Evolutionary conservation across 2,329 filamentous ascomycete species (phyloP).

Genomic region (Zymoseptoria crescenta): DNA sequence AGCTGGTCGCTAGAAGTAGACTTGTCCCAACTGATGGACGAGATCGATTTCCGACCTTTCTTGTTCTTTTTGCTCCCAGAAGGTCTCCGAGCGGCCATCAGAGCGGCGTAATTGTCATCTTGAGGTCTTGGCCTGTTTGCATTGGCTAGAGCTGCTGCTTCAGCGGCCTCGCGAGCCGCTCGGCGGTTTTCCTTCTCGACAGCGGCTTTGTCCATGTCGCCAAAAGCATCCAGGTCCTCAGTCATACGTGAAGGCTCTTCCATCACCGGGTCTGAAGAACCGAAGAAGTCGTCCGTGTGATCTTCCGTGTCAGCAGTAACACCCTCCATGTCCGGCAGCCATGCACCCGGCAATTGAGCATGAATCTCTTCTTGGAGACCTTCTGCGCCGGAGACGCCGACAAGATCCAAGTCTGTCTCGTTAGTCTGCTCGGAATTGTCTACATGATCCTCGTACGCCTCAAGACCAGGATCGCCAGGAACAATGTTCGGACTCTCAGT

Average conservation of each 20-base stretch:
- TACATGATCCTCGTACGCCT: background rate
- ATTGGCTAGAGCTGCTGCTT: slow-evolving; percentile 2
- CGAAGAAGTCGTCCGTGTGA: background rate
- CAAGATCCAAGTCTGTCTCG: background rate
- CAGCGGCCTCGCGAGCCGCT: background rate
- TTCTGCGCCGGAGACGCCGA: background rate
- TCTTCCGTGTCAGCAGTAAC: background rate
- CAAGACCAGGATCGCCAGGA: background rate
- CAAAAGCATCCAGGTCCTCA: slow-evolving; percentile 13
- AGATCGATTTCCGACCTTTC: slow-evolving; percentile 1
- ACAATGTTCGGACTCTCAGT: background rate
- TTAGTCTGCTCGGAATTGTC: background rate
- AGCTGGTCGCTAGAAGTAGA: background rate
- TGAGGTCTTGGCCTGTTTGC: slow-evolving; percentile 5
- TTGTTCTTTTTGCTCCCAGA: background rate
- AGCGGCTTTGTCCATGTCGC: slow-evolving; percentile 1
- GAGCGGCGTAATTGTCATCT: background rate
- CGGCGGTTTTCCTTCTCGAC: background rate
- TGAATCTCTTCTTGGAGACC: background rate
- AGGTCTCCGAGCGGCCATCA: background rate
- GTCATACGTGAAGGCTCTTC: slow-evolving; percentile 13
- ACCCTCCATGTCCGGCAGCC: background rate
- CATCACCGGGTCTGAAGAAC: slow-evolving; percentile 5
- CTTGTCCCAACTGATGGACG: background rate
- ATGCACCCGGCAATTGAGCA: background rate